Base-by-base conservation (phyloP, 2,329 filamentous ascomycete genomes). In the Pseudocercospora vitis region DNA sequence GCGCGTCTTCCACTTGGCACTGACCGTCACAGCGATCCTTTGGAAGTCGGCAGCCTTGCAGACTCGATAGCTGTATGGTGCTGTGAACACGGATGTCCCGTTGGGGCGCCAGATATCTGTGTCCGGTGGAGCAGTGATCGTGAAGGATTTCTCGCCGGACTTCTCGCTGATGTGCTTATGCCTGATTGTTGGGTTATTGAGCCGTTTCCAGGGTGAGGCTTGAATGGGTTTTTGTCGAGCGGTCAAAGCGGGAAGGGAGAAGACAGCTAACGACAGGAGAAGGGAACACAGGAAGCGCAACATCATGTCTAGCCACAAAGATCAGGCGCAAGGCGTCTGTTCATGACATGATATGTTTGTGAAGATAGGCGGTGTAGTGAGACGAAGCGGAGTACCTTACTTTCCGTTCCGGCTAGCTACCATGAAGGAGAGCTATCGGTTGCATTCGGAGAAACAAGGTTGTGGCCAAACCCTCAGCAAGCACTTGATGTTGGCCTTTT, bases 41-140 rank as follows among this genome's bases (percentile, higher is more conserved):
- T 50, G 14, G 35, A 59, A 59, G 4, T 40, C 33, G 11, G 51
- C 23, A 7, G 48, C 32, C 16, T 44, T 37, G 55, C 54, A 57
- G 14, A 55, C n/a, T 12, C 42, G 50, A 40, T 59, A 57, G 31
- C 57, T 40, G 45, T 57, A 59, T 3, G 57, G 57, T 8, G 57
- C 54, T 42, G 54, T 57, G 48, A 59, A 59, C 35, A 57, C 37
- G 24, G 54, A 32, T 19, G 51, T 50, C 2, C 31, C 24, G 26
- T 50, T 56, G 33, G 57, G 55, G 7, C 50, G 52, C 57, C 57
- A 59, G 48, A 59, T 48, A 14, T 59, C 57, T 35, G 57, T 59
- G 3, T 44, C 55, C 7, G 57, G 57, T 8, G 57, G 55, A 0
- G 57, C 46, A 9, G 57, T 59, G 31, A 59, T 19, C 6, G 57